Evolutionary conservation across 768 basidiomycete species (phyloP), one percentile per base, ranked within the genome.

Genomic region (Russula vinacea): DNA sequence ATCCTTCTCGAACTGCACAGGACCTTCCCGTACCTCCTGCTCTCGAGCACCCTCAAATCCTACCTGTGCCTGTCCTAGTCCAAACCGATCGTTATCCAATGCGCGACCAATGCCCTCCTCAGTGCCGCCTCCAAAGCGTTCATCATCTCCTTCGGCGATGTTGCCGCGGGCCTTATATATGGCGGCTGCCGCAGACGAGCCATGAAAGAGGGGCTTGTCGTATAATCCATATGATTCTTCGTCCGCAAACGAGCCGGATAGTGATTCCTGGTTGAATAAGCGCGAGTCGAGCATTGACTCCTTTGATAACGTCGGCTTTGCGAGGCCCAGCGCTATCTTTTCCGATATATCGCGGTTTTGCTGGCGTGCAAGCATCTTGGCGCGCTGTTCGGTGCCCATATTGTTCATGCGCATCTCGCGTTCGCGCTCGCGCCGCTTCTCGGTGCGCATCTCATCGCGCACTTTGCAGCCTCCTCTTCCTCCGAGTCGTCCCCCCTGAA

Each of bases 271-370:
- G 77, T 99, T 98, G 85, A 98, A 99, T 62, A 99, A 77, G 57
- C 97, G 88, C 32, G 94, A 95, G 74, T 99, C 97, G 73, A 98
- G 78, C 90, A 98, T 94, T 5, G 91, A 89, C 76, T 99, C 97
- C 75, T 99, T 99, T 42, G 94, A 93, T 65, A 90, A 72, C 1
- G 95, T 94, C 7, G 97, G 97, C 75, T 98, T 99, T 37, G 97
- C 97, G 54, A 99, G 85, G 44, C 97, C 97, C 37, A 99, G 85
- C 5, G 97, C 97, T 58, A 99, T 88, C 81, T 99, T 98, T 78
- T 99, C 97, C 2, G 97, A 99, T 53, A 99, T 98, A 75, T 98
- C 97, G 71, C 97, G 92, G 74, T 98, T 96, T 77, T 97, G 94
- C 69, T 98, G 93, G 60, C 91, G 86, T 24, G 96, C 94, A 64